These are phyloP conservation scores for Dactylellina drechsleri DNA, from an alignment of 2,329 filamentous ascomycete species.

Conservation along the genomic window DNA sequence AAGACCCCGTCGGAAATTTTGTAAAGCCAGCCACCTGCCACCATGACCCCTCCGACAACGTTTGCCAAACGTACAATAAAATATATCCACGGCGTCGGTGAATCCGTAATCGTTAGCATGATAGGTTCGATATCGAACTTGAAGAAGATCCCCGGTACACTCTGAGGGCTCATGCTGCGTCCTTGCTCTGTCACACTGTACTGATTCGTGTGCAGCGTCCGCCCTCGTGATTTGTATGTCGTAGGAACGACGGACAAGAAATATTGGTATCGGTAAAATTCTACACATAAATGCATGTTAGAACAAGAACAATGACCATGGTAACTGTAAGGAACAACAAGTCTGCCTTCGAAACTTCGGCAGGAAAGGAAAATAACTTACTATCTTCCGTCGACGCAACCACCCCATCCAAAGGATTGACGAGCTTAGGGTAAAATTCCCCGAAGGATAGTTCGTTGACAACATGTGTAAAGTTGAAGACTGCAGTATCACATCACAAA, in stretches of 20 bases:
- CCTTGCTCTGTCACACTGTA: slow-evolving; percentile 95
- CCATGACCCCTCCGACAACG: slow-evolving; percentile 87
- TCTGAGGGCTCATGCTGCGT: slow-evolving; percentile 73
- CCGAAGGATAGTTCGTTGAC: slow-evolving; percentile 96
- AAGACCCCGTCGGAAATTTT: slow-evolving; percentile 80
- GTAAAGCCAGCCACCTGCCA: slow-evolving; percentile 93
- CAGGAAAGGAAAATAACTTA: slow-evolving; percentile 25
- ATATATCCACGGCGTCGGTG: slow-evolving; percentile 76
- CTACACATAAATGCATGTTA: slow-evolving; percentile 60
- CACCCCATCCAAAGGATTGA: slow-evolving; percentile 93
- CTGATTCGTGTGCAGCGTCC: slow-evolving; percentile 89
- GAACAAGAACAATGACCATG: not conserved
- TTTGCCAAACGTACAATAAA: slow-evolving; percentile 88
- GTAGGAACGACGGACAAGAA: slow-evolving; percentile 95
- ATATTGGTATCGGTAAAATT: slow-evolving; percentile 99
- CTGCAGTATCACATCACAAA: slow-evolving; percentile 63
- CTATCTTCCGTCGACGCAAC: slow-evolving; percentile 72
- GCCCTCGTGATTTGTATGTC: slow-evolving; percentile 77
- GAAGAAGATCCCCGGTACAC: slow-evolving; percentile 91
- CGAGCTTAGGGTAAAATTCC: slow-evolving; percentile 91
- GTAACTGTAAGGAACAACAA: not conserved
- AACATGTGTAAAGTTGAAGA: slow-evolving; percentile 97
- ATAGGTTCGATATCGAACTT: slow-evolving; percentile 99
- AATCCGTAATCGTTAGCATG: slow-evolving; percentile 83
- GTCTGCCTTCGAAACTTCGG: not conserved